A percentile compares a stretch with the other conserved stretches of the same genome.
Evolutionary conservation across 2,329 filamentous ascomycete genomes (phyloP).

Genomic region (Aspergillus pseudotamarii): DNA sequence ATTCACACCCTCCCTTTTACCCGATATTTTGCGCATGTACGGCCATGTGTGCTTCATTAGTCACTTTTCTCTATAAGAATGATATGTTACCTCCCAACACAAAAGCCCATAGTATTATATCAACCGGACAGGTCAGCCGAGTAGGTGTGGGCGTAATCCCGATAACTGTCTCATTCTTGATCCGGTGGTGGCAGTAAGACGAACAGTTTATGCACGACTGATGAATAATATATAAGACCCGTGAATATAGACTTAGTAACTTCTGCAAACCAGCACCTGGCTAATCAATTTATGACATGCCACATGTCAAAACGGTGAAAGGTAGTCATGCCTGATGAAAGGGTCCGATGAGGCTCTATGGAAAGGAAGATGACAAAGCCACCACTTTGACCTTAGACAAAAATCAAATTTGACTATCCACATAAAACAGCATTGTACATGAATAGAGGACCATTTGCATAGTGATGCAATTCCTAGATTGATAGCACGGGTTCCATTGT

Average conservation of each 20-base stretch:
- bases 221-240: neutral
- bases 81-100: neutral
- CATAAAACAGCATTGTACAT: neutral
- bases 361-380: neutral
- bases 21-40: neutral
- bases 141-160: neutral
- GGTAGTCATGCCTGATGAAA: neutral
- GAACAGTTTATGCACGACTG: neutral
- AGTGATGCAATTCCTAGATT: neutral
- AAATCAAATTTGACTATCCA: neutral
- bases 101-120: neutral
- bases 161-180: neutral
- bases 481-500: neutral
- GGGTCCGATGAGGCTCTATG: too few relatives aligned
- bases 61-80: neutral
- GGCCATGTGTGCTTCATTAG: neutral
- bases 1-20: neutral
- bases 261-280: neutral
- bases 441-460: neutral
- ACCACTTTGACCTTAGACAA: neutral
- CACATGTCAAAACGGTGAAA: neutral
- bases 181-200: neutral
- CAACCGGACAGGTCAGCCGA: neutral
- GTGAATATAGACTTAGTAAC: neutral
- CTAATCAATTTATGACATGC: neutral